Percentiles rank a stretch among this genome's conserved stretches.
Evolutionary conservation across 305 asterid genomes (phyloP).

Genomic region (Solanum aculeatissimum): DNA sequence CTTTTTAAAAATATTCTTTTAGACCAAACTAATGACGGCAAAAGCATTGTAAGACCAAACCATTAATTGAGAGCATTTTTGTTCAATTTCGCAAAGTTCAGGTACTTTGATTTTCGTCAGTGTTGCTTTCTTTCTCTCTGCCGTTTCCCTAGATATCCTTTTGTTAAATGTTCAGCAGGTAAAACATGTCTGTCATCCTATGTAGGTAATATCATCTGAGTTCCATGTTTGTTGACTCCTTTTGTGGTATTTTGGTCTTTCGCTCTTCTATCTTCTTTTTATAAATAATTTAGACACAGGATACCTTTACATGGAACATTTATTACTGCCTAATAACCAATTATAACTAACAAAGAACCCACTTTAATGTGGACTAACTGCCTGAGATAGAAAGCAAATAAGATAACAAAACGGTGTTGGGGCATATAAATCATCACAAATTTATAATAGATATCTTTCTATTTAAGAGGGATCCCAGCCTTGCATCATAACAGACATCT

Average conservation of each 20-base stretch:
- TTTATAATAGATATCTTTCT: not conserved
- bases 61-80: too few species aligned
- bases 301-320: not conserved
- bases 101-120: not conserved
- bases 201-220: not conserved
- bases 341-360: not conserved
- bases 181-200: not conserved
- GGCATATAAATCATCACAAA: not conserved
- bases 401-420: not conserved
- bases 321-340: conserved; percentile 13
- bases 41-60: too few species aligned
- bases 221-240: not conserved
- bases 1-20: too few species aligned
- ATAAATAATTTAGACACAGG: not conserved
- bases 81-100: too few species aligned
- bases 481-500: not conserved
- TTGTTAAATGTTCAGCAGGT: not conserved
- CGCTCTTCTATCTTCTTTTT: not conserved
- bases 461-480: not conserved
- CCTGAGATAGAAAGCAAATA: not conserved
- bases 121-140: not conserved
- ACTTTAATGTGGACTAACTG: not conserved
- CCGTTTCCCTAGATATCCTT: not conserved
- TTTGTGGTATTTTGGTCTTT: not conserved
- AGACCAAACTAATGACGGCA: too few species aligned